Conservation (phyloP, 2,329 filamentous ascomycete species). For the Apiospora sp. region DNA sequence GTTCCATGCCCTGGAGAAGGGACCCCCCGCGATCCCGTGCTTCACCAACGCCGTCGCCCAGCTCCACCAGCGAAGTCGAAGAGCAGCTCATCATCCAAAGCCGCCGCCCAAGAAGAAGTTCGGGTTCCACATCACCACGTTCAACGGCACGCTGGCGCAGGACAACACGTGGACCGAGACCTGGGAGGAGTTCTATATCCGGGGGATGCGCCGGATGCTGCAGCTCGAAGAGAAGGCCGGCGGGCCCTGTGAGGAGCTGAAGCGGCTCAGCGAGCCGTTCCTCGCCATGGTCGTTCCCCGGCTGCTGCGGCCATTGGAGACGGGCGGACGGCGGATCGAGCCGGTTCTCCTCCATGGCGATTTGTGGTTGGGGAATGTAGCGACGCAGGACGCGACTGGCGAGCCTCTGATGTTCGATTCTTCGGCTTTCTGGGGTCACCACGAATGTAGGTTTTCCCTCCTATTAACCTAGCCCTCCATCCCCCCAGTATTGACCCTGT, state of each 20-base stretch:
- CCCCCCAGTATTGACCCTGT: background rate
- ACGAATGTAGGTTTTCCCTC: background rate
- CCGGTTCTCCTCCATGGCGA: too few relatives aligned
- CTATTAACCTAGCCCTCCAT: too few relatives aligned
- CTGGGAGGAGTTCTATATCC: slow-evolving; percentile 8
- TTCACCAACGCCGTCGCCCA: background rate
- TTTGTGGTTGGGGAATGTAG: too few relatives aligned
- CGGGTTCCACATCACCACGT: background rate
- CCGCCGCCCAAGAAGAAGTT: background rate
- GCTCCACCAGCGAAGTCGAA: background rate
- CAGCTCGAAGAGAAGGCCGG: background rate
- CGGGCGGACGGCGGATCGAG: background rate
- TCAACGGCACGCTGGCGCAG: background rate
- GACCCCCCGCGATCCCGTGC: background rate
- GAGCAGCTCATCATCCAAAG: too few relatives aligned
- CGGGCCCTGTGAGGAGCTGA: background rate
- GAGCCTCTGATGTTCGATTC: background rate
- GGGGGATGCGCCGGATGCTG: background rate
- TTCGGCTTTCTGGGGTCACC: slow-evolving; percentile 4
- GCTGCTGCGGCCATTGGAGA: background rate
- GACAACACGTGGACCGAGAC: slow-evolving; percentile 21
- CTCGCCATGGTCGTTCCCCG: background rate
- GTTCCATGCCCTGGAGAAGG: background rate
- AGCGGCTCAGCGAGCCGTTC: background rate
- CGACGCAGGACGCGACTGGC: background rate